phyloP scores from a whole-genome alignment of 2,329 filamentous ascomycete genomes.

The Pezicula radicicola region DNA sequence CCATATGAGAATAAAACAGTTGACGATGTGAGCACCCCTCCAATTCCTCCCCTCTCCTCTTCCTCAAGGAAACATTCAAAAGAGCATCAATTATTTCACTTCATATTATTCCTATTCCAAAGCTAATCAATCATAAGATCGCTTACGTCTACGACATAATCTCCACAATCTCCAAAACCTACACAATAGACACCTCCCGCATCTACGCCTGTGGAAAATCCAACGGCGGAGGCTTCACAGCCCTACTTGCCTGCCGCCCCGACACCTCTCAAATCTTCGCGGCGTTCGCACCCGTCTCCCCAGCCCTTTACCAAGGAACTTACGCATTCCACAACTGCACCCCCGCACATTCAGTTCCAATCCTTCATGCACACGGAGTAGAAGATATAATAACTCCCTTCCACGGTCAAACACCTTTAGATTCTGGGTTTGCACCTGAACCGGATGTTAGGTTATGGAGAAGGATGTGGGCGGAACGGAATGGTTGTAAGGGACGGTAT shows the following conservation, averaged over 20 bases:
- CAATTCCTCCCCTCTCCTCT: background rate
- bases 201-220: constrained; percentile 42
- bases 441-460: constrained; percentile 9
- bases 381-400: constrained; percentile 1
- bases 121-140: constrained; percentile 7
- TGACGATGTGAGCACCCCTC: constrained; percentile 11
- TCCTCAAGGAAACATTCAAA: too few species aligned
- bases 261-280: constrained; percentile 33
- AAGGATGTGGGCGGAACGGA: constrained; percentile 7
- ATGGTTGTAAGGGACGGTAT: constrained; percentile 8
- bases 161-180: constrained; percentile 14
- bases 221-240: constrained; percentile 40
- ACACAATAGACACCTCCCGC: constrained; percentile 32
- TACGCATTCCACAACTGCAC: constrained; percentile 2
- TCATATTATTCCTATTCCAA: background rate
- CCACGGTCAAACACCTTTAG: background rate
- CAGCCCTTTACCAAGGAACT: constrained; percentile 34
- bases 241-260: constrained; percentile 36
- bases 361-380: constrained; percentile 2
- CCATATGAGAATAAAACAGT: constrained; percentile 22
- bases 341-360: background rate
- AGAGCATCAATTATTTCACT: background rate
- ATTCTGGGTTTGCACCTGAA: background rate
- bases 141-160: constrained; percentile 23
- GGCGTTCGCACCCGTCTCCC: constrained; percentile 40